Conservation (phyloP, 768 basidiomycete species). For the Naematelia encephala region DNA sequence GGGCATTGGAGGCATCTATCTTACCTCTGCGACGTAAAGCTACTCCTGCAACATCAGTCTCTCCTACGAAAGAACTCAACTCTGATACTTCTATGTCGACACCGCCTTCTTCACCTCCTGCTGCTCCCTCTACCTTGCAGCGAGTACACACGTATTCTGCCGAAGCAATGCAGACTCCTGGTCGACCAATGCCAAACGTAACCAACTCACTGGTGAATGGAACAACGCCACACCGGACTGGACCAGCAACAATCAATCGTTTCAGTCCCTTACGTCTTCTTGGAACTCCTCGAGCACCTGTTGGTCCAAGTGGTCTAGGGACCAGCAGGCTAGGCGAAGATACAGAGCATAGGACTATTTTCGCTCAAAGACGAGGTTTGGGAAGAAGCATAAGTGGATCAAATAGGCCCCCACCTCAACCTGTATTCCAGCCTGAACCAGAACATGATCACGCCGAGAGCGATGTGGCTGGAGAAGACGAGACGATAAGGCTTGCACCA, state of each 20-base stretch:
- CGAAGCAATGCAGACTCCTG: constrained; percentile 11
- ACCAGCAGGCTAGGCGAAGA: constrained; percentile 18
- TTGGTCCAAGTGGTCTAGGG: constrained; percentile 16
- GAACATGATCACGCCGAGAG: background rate
- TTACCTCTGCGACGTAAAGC: constrained; percentile 19
- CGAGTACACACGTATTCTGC: constrained; percentile 2
- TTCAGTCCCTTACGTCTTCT: constrained; percentile 30
- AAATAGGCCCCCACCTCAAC: background rate
- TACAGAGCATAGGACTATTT: constrained; percentile 14
- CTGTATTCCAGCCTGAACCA: background rate
- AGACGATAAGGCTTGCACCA: background rate
- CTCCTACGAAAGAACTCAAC: background rate
- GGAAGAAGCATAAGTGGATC: background rate
- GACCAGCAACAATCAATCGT: constrained; percentile 14
- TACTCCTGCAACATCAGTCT: background rate
- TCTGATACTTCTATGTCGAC: background rate
- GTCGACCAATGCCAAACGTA: constrained; percentile 23
- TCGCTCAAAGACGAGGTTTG: background rate
- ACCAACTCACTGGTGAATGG: constrained; percentile 38
- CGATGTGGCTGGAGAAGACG: background rate
- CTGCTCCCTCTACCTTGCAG: background rate
- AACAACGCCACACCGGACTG: constrained; percentile 23
- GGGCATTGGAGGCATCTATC: constrained; percentile 35
- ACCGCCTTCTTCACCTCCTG: constrained; percentile 6
- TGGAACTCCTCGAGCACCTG: constrained; percentile 20